Conservation (phyloP, 2,329 filamentous ascomycete species). For the Sphaceloma murrayae region DNA sequence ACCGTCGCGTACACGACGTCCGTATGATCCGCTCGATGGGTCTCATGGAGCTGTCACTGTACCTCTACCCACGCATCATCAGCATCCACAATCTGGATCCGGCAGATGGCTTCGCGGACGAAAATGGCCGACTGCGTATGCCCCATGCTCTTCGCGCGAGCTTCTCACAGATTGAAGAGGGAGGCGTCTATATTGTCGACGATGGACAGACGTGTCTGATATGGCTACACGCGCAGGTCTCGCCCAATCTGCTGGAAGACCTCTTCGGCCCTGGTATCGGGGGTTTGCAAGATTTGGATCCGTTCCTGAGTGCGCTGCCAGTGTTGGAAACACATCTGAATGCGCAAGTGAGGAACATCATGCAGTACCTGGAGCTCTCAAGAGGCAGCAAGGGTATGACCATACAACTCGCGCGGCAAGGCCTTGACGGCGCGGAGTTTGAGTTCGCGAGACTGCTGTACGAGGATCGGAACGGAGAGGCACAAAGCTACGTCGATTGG, state of each 20-base stretch:
- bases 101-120: conserved; percentile 86
- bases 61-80: conserved; percentile 91
- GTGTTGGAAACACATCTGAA: conserved; percentile 86
- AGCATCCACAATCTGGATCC: conserved; percentile 81
- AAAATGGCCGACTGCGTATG: conserved; percentile 77
- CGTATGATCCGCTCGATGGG: conserved; percentile 85
- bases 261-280: conserved; percentile 72
- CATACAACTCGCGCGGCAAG: conserved; percentile 83
- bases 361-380: conserved; percentile 72
- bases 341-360: conserved; percentile 84
- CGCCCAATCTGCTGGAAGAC: conserved; percentile 80
- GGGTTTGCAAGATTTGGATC: conserved; percentile 65
- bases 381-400: conserved; percentile 81
- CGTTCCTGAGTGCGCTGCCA: conserved; percentile 70
- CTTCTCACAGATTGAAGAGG: conserved; percentile 81
- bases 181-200: conserved; percentile 88
- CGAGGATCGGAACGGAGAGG: conserved; percentile 95
- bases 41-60: conserved; percentile 72
- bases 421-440: conserved; percentile 88
- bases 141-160: conserved; percentile 71
- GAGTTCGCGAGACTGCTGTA: conserved; percentile 87
- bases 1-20: conserved; percentile 84
- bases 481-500: conserved; percentile 98
- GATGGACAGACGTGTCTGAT: conserved; percentile 87
- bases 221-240: conserved; percentile 88